Evolutionary conservation across 805 yeast species (phyloP).

Genomic region (Kodamaea neixiangensis): DNA sequence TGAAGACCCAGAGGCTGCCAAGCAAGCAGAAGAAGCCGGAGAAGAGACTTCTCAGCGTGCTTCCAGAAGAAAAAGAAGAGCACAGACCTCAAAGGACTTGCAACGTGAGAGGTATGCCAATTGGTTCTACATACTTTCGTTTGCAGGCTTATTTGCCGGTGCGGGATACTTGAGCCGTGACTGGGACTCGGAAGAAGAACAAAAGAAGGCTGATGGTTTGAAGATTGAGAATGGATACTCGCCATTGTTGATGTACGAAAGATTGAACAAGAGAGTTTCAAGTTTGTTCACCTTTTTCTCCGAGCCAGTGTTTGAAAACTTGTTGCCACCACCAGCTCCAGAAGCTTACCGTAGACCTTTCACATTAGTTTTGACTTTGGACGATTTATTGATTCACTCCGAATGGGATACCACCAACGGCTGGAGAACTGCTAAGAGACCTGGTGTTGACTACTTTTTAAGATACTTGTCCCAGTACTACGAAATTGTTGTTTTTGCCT

Average conservation of each 20-base stretch:
- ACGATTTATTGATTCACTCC: constrained; percentile 86
- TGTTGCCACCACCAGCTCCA: constrained; percentile 90
- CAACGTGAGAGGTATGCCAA: constrained; percentile 84
- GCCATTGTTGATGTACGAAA: constrained; percentile 61
- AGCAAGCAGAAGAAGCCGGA: constrained; percentile 16
- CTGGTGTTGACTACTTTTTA: constrained; percentile 95
- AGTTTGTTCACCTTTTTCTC: constrained; percentile 80
- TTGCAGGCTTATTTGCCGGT: constrained; percentile 56
- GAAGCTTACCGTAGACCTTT: constrained; percentile 90
- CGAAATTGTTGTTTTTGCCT: constrained; percentile 89
- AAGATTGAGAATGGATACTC: constrained; percentile 67
- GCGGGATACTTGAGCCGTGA: constrained; percentile 73
- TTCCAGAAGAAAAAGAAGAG: constrained; percentile 35
- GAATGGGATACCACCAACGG: constrained; percentile 91
- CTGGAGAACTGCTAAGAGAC: constrained; percentile 99
- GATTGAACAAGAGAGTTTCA: constrained; percentile 71
- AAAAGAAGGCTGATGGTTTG: constrained; percentile 49
- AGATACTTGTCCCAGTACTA: constrained; percentile 94
- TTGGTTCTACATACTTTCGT: constrained; percentile 62
- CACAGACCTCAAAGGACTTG: constrained; percentile 66
- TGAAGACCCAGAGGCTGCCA: constrained; percentile 40
- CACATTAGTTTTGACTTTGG: constrained; percentile 86
- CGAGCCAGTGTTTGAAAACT: constrained; percentile 91
- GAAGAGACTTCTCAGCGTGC: constrained; percentile 15
- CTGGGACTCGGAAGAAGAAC: constrained; percentile 79